Conservation (phyloP, 2,329 filamentous ascomycete genomes). For the Epichloe gansuensis region DNA sequence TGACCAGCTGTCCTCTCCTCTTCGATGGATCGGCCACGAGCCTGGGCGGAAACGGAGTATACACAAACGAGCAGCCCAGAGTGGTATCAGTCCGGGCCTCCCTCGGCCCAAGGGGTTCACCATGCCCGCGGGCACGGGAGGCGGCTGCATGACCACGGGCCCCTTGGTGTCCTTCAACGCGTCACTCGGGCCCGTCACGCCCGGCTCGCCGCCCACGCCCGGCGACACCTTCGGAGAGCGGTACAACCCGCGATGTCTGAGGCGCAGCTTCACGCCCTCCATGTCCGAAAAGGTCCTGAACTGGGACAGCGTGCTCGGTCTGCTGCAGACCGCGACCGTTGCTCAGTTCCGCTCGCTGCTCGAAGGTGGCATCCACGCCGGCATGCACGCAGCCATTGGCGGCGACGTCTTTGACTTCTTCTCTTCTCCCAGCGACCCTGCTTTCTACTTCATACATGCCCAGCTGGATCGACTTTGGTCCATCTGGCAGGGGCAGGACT, state of each 20-base stretch:
- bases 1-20: not conserved
- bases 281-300: not conserved
- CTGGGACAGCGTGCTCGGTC: not conserved
- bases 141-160: conserved; percentile 4
- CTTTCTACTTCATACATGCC: conserved; percentile 4
- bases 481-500: conserved; percentile 7
- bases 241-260: conserved; percentile 7
- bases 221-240: not conserved
- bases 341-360: conserved; percentile 2
- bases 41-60: conserved; percentile 1
- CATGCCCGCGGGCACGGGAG: conserved; percentile 2
- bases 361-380: not conserved
- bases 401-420: conserved; percentile 5
- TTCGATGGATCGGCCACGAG: conserved; percentile 3
- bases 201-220: not conserved
- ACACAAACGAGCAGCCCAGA: not conserved
- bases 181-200: conserved; percentile 2
- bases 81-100: not conserved
- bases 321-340: not conserved
- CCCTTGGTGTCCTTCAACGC: not conserved
- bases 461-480: conserved; percentile 6
- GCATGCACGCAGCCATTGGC: not conserved
- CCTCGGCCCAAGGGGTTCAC: not conserved
- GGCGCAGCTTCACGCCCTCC: conserved; percentile 1
- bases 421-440: conserved; percentile 3